These are phyloP conservation scores for Cercis canadensis DNA, from an alignment of 306 rosid species.

Conservation along the genomic window DNA sequence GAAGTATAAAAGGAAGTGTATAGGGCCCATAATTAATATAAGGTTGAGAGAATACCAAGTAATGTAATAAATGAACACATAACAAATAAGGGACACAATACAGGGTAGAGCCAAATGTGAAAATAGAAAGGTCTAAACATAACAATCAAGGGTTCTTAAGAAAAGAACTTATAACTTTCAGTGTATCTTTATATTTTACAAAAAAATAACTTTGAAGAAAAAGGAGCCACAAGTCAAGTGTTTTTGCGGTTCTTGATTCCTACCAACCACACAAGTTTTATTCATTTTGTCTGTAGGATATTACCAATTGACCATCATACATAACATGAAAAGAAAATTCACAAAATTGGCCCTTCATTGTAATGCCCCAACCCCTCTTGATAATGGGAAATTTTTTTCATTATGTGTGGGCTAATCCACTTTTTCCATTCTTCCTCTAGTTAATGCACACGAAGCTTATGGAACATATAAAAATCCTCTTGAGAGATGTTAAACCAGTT, in stretches of 20 bases:
- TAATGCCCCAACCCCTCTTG: not conserved
- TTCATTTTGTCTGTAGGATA: conserved; percentile 46
- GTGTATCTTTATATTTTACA: conserved; percentile 5
- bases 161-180: conserved; percentile 32
- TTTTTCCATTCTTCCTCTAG: not conserved
- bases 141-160: not conserved
- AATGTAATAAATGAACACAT: not conserved
- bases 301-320: conserved; percentile 26
- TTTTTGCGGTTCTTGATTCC: conserved; percentile 49
- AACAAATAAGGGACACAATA: too few relatives aligned
- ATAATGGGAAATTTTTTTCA: too few relatives aligned
- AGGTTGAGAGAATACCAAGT: too few relatives aligned
- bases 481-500: conserved; percentile 19
- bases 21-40: too few relatives aligned
- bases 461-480: conserved; percentile 28
- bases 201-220: conserved; percentile 36
- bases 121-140: conserved; percentile 33
- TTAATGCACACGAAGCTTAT: conserved; percentile 29
- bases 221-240: conserved; percentile 44
- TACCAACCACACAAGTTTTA: conserved; percentile 47
- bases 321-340: conserved; percentile 24
- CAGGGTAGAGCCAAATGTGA: conserved; percentile 32
- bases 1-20: too few relatives aligned
- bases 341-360: conserved; percentile 41
- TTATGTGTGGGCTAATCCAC: too few relatives aligned